Conservation (phyloP, 257 asterid species). For the Salvia splendens region DNA sequence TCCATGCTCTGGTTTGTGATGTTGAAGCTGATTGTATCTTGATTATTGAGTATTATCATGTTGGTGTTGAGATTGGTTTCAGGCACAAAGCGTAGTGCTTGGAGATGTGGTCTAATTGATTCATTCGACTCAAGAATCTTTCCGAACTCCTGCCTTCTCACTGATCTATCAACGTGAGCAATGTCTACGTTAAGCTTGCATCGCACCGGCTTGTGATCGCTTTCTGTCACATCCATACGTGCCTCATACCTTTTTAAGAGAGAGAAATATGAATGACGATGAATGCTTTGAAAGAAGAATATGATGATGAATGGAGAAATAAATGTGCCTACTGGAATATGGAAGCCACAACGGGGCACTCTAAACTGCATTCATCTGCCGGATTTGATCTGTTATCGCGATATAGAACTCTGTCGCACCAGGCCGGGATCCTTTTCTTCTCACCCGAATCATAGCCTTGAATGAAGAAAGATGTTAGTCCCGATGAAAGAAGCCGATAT, state of each 20-base stretch:
- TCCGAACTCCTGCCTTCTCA: constrained; percentile 80
- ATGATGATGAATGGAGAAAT: not conserved
- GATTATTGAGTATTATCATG: constrained; percentile 63
- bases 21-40: constrained; percentile 61
- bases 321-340: constrained; percentile 58
- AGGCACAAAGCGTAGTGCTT: constrained; percentile 66
- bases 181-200: constrained; percentile 82
- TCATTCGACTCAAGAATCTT: constrained; percentile 52
- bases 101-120: constrained; percentile 43
- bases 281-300: not conserved
- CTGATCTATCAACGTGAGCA: constrained; percentile 74
- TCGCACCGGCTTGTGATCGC: constrained; percentile 95
- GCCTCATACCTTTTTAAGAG: constrained; percentile 69
- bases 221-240: constrained; percentile 89
- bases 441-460: constrained; percentile 98
- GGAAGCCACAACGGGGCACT: constrained; percentile 86
- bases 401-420: constrained; percentile 92
- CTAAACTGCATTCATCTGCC: constrained; percentile 66
- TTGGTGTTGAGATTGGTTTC: constrained; percentile 56
- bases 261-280: not conserved
- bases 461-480: not conserved
- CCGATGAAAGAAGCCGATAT: not conserved
- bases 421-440: constrained; percentile 95
- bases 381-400: constrained; percentile 71
- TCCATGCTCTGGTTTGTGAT: constrained; percentile 70